phyloP scores from a whole-genome alignment of 768 basidiomycete species.

The Xerocomus brunneocitrinus region DNA sequence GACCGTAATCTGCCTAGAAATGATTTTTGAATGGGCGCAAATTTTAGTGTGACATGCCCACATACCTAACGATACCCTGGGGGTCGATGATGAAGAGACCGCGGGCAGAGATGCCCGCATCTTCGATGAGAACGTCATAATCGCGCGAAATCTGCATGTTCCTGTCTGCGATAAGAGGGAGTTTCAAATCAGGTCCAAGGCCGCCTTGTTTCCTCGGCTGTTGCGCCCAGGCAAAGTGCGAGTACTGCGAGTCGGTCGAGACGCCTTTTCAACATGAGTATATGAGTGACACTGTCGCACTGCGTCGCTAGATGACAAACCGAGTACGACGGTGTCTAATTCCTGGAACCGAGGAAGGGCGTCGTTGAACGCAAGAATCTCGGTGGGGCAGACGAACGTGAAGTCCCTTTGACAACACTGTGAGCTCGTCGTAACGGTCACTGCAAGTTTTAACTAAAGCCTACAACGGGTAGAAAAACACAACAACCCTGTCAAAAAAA shows the following conservation, averaged over 20 bases:
- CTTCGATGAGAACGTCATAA: constrained; percentile 86
- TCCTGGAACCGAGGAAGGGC: constrained; percentile 71
- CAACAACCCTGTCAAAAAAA: constrained; percentile 64
- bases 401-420: constrained; percentile 55
- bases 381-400: constrained; percentile 89
- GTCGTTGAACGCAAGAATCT: constrained; percentile 93
- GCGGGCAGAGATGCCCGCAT: constrained; percentile 82
- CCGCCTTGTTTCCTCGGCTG: constrained; percentile 83
- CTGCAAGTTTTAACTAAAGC: constrained; percentile 17
- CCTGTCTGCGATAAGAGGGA: constrained; percentile 79
- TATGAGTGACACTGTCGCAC: not conserved
- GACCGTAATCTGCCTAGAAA: constrained; percentile 69
- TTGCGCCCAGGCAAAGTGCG: constrained; percentile 83
- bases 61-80: constrained; percentile 64
- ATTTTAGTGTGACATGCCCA: not conserved
- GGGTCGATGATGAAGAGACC: constrained; percentile 87
- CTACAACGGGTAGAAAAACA: constrained; percentile 92
- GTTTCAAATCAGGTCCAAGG: constrained; percentile 80
- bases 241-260: constrained; percentile 88
- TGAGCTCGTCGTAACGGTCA: not conserved
- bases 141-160: constrained; percentile 77
- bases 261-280: constrained; percentile 40
- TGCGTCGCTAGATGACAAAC: constrained; percentile 34
- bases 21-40: not conserved
- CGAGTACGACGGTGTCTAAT: constrained; percentile 72